Base-by-base conservation (phyloP, 495 filamentous ascomycete species). In the Tuber calosporum region DNA sequence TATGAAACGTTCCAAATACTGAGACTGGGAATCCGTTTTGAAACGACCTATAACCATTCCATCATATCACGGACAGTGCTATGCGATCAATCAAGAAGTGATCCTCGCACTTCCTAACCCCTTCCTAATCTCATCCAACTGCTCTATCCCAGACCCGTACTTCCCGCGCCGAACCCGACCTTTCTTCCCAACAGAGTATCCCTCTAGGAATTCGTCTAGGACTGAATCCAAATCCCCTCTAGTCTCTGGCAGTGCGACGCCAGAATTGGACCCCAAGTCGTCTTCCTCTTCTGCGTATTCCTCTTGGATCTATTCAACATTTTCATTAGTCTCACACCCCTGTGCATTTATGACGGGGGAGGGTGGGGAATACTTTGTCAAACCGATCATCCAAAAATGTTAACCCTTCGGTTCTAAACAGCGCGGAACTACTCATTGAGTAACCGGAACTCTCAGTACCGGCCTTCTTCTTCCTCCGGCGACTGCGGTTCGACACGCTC, bases 381-480 rank as follows among this genome's bases (percentile, higher is more conserved):
- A 98, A 99, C 20, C 95, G 89, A 66, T 89, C 89, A 82, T 99
- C 96, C 30, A 98, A 85, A 17, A 93, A 87, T 7, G 89, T 89
- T 48, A 93, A 86, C n/a, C 93, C 92, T 75, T 97, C 95, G 1
- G 94, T 98, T 62, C 96, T 88, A 34, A 90, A 88, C 9, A 98
- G 85, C 0, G 93, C 90, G 0, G 95, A 97, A 8, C 92, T 96
- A 0, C 91, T 93, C 96, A 98, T 99, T n/a, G 93, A 97, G 84
- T 97, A 98, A 22, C 87, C 87, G 8, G 94, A 94, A 1, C 91
- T 92, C 79, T 91, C 92, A 34, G 95, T 97, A 82, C 95, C 82
- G 30, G 95, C 93, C 88, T 94, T 96, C 88, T 97, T 98, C 43
- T 86, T 85, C 2, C 92, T 88, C 22, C 89, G 87, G 39, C 87